Percentiles rank a stretch among this genome's conserved stretches.
phyloP scores from a whole-genome alignment of 2,329 filamentous ascomycete species.

The Fusarium tricinctum region DNA sequence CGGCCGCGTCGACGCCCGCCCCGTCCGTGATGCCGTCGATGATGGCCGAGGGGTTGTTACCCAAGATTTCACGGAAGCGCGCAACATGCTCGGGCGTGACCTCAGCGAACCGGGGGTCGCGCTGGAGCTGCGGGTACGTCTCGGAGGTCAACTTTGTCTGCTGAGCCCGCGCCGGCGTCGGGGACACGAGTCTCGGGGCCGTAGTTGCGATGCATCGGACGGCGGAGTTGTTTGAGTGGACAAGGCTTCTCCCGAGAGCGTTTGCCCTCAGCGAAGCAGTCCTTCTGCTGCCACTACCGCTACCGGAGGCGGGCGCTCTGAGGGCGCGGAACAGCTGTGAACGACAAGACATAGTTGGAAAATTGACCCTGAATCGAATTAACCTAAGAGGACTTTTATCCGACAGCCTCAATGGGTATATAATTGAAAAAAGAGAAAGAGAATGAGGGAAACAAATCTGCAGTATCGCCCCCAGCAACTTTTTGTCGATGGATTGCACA shows the following conservation, averaged over 20 bases:
- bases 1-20: slow-evolving; percentile 75
- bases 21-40: slow-evolving; percentile 82
- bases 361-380: slow-evolving; percentile 25
- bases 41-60: slow-evolving; percentile 78
- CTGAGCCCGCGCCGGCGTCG: slow-evolving; percentile 34
- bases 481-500: slow-evolving; percentile 27
- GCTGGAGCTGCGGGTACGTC: slow-evolving; percentile 85
- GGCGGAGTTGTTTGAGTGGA: slow-evolving; percentile 15
- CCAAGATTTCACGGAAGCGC: slow-evolving; percentile 85
- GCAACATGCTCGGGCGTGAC: slow-evolving; percentile 84
- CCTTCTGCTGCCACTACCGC: slow-evolving; percentile 31
- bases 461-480: slow-evolving; percentile 30
- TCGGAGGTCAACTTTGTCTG: slow-evolving; percentile 81
- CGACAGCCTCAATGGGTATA: slow-evolving; percentile 5
- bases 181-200: slow-evolving; percentile 48
- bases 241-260: slow-evolving; percentile 19
- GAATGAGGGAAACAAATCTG: slow-evolving; percentile 8
- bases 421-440: neutral
- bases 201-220: slow-evolving; percentile 51
- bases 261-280: slow-evolving; percentile 29
- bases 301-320: slow-evolving; percentile 38
- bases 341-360: slow-evolving; percentile 46
- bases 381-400: slow-evolving; percentile 15
- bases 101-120: slow-evolving; percentile 80
- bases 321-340: slow-evolving; percentile 47